These are phyloP conservation scores for Aphanomyces astaci DNA, from an alignment of 352 stramenopile species.

Conservation along the genomic window DNA sequence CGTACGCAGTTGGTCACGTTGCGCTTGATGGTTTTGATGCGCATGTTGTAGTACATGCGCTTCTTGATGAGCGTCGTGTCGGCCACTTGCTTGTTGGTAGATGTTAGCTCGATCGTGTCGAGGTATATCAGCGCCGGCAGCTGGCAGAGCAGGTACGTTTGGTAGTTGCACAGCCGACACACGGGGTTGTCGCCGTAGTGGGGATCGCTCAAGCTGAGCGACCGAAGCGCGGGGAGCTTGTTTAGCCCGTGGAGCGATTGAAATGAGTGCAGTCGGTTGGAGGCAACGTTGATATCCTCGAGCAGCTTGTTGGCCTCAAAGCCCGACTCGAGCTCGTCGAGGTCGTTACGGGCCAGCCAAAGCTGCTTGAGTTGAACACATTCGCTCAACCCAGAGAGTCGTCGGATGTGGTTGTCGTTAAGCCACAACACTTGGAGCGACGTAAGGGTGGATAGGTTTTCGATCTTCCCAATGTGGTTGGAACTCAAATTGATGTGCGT, in stretches of 20 bases:
- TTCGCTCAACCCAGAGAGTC: constrained; percentile 46
- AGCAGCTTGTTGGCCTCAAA: constrained; percentile 52
- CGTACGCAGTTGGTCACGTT: constrained; percentile 53
- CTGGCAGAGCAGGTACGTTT: constrained; percentile 88
- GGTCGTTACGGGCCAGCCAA: constrained; percentile 67
- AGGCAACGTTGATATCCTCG: constrained; percentile 76
- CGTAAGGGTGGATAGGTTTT: constrained; percentile 42
- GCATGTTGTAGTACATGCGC: constrained; percentile 94
- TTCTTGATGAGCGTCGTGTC: constrained; percentile 91
- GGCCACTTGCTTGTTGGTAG: constrained; percentile 79
- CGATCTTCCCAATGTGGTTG: constrained; percentile 52
- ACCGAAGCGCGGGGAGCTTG: constrained; percentile 51
- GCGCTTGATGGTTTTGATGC: constrained; percentile 84
- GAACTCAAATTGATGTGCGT: constrained; percentile 63
- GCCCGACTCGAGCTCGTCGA: constrained; percentile 53
- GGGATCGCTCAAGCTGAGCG: constrained; percentile 74
- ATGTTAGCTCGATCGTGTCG: constrained; percentile 67
- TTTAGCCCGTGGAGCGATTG: constrained; percentile 73
- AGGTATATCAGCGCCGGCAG: constrained; percentile 53
- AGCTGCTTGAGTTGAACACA: constrained; percentile 48
- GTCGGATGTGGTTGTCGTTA: constrained; percentile 65
- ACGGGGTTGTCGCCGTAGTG: constrained; percentile 89
- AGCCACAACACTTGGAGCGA: constrained; percentile 74
- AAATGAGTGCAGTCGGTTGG: constrained; percentile 79
- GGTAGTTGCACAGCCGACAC: constrained; percentile 88